phyloP scores from a whole-genome alignment of 2,329 filamentous ascomycete genomes.

The Stachybotrys chlorohalonatus region DNA sequence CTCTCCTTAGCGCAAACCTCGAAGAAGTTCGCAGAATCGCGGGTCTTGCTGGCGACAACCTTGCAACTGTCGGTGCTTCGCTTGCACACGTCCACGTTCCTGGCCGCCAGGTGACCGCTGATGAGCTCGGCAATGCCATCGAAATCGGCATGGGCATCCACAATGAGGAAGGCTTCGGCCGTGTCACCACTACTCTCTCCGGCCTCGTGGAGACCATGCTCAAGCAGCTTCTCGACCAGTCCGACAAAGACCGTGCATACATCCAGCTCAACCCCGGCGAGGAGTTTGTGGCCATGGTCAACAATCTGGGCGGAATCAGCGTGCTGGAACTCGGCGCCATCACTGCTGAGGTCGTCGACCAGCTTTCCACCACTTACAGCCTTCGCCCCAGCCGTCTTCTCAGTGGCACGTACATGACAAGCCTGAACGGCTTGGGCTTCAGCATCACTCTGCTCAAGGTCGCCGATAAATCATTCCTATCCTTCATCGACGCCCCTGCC shows the following conservation, averaged over 20 bases:
- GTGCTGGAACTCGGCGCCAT: conserved; percentile 11
- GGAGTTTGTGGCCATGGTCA: conserved; percentile 11
- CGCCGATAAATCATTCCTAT: background rate
- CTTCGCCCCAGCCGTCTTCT: conserved; percentile 37
- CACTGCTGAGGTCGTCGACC: conserved; percentile 8
- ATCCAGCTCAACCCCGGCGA: conserved; percentile 33
- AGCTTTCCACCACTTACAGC: conserved; percentile 6
- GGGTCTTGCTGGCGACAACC: conserved; percentile 34
- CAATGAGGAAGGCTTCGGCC: conserved; percentile 27
- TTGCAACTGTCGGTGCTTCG: conserved; percentile 42
- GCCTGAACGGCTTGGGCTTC: conserved; percentile 63
- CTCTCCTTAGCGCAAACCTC: conserved; percentile 4
- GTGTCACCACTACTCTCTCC: conserved; percentile 34
- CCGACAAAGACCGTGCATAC: conserved; percentile 45
- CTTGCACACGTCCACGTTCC: conserved; percentile 46
- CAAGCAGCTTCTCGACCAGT: conserved; percentile 47
- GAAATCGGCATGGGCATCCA: conserved; percentile 36
- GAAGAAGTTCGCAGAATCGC: conserved; percentile 36
- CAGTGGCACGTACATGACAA: conserved; percentile 56
- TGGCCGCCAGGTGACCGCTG: conserved; percentile 24
- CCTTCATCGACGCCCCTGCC: conserved; percentile 1
- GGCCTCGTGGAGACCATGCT: conserved; percentile 53
- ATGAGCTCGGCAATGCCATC: conserved; percentile 42
- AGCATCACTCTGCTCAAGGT: conserved; percentile 41
- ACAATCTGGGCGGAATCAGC: conserved; percentile 12